Percentiles rank a stretch among this genome's conserved stretches.
phyloP scores from a whole-genome alignment of 768 basidiomycete genomes.

The Scleroderma bovista region DNA sequence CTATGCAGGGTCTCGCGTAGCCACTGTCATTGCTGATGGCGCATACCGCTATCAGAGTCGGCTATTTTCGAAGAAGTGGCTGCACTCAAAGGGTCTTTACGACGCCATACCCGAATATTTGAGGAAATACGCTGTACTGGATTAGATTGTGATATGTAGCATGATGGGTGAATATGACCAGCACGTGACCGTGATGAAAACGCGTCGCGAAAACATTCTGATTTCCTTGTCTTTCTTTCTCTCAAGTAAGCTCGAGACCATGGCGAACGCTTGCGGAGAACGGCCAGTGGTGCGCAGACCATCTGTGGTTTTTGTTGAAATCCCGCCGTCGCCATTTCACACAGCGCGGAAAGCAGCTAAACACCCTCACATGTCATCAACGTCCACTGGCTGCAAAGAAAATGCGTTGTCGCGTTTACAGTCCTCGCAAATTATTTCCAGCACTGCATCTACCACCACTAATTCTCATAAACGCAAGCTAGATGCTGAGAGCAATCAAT shows the following conservation, averaged over 20 bases:
- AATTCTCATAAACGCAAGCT: constrained; percentile 47
- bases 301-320: constrained; percentile 53
- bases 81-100: constrained; percentile 72
- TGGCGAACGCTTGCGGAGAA: neutral
- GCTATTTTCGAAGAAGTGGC: constrained; percentile 91
- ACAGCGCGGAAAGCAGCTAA: constrained; percentile 18
- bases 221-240: no score
- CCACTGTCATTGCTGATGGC: constrained; percentile 90
- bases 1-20: constrained; percentile 67
- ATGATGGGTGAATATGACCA: no score
- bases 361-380: constrained; percentile 20
- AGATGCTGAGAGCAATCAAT: constrained; percentile 25
- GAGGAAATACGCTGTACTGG: constrained; percentile 86
- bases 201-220: no score
- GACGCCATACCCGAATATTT: constrained; percentile 77
- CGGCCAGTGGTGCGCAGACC: constrained; percentile 22
- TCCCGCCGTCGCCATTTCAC: constrained; percentile 46
- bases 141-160: constrained; percentile 41
- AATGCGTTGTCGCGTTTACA: constrained; percentile 35
- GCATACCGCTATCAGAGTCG: constrained; percentile 97
- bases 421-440: constrained; percentile 25
- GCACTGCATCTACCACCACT: constrained; percentile 24
- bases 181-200: no score
- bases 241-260: neutral
- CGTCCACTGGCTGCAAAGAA: constrained; percentile 39